Evolutionary conservation across 192 early-diverging fungal genomes (phyloP), one percentile per base, ranked within the genome.

Genomic region (Coemansia sp.): DNA sequence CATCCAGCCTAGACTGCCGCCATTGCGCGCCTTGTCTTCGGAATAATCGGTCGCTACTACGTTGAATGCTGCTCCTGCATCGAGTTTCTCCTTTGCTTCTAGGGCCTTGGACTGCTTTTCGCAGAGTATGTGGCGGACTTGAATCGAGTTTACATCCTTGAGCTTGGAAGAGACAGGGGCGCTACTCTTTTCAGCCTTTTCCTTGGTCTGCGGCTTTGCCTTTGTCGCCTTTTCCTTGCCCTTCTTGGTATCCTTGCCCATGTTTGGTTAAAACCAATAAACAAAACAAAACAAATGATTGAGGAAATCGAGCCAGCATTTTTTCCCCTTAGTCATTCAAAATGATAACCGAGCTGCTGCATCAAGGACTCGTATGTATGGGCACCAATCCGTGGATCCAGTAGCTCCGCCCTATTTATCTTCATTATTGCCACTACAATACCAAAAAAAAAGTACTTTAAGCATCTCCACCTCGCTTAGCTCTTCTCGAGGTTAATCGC

Each of bases 401-500:
- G n/a, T n/a, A n/a, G n/a, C n/a, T n/a, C n/a, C n/a, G n/a, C n/a
- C n/a, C n/a, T n/a, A n/a, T n/a, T n/a, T n/a, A n/a, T n/a, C n/a
- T n/a, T 40, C 39, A n/a, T 43, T 9, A 5, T 14, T 43, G n/a
- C 4, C 41, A 17, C n/a, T 43, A 14, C 41, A 14, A 43, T n/a
- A 45, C 17, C 15, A 45, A 24, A 20, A 4, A 24, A 4, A 9
- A 9, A 22, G n/a, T n/a, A n/a, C n/a, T n/a, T n/a, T n/a, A n/a
- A n/a, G n/a, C n/a, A n/a, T n/a, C n/a, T n/a, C n/a, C n/a, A n/a
- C 37, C 6, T 38, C 37, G 10, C 4, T 59, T 59, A 93, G 67
- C 87, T 86, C 74, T 90, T 93, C 84, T 99, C 97, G 17, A 99
- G 85, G 74, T 99, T 99, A 77, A 99, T 99, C 17, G 92, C 90